A percentile compares a stretch with the other conserved stretches of the same genome.
These are phyloP conservation scores for Fusarium drepaniforme DNA, from an alignment of 2,329 filamentous ascomycete species.

Conservation along the genomic window DNA sequence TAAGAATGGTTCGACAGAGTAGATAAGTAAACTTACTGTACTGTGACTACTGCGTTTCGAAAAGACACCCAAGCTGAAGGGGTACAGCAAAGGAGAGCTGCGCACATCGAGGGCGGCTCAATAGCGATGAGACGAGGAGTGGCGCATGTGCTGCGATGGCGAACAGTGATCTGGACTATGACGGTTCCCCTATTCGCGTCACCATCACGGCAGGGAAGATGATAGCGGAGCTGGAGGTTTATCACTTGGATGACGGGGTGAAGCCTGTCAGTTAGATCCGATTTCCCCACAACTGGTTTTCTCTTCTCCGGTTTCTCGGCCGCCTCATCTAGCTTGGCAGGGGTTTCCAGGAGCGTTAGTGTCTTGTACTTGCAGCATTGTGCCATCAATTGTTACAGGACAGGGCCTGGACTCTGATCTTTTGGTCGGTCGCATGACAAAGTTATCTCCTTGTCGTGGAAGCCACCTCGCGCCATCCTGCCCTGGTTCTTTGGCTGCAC, in stretches of 20 bases:
- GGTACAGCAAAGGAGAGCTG: background rate
- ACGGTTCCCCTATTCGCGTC: slow-evolving; percentile 2
- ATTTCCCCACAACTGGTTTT: background rate
- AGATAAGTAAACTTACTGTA: background rate
- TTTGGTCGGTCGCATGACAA: background rate
- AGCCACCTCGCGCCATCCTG: background rate
- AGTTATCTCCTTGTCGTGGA: background rate
- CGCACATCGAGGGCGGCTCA: background rate
- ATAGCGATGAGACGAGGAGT: background rate
- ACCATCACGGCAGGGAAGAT: slow-evolving; percentile 1
- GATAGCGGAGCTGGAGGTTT: slow-evolving; percentile 1
- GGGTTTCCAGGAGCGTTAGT: background rate
- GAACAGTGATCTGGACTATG: background rate
- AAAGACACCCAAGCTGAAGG: background rate
- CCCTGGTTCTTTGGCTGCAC: background rate
- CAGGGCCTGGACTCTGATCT: background rate
- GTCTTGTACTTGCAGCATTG: background rate
- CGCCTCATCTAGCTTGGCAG: background rate
- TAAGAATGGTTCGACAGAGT: background rate
- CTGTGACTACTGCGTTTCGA: background rate
- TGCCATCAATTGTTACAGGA: background rate
- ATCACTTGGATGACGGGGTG: background rate
- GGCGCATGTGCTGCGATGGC: background rate
- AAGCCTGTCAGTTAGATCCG: background rate
- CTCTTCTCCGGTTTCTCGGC: background rate